Evolutionary conservation across 441 rosid genomes (phyloP), one percentile per base, ranked within the genome.

Genomic region (Populus hybrid): DNA sequence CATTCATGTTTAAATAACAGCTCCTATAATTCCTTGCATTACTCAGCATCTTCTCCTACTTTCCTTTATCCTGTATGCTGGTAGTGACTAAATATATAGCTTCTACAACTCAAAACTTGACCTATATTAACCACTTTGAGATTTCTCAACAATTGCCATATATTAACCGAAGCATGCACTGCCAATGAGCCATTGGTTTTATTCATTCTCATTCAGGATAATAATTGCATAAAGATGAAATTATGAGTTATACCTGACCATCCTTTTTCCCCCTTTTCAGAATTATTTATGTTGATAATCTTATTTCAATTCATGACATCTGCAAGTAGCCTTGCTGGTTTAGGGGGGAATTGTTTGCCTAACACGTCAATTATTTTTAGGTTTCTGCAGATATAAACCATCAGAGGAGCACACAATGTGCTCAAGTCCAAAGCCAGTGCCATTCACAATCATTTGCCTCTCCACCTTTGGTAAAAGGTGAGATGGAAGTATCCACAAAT

Each of bases 341-440:
- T 30, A 54, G 35, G 42, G 35, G 42, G 36, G 36, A 72, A 75
- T 65, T 73, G 69, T 11, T 78, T 82, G 70, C 77, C 89, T 87
- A 85, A 89, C 74, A 18, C 69, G 83, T 81, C 79, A 76, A 88
- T 89, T 82, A 80, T 86, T 85, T 89, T 84, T 92, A 93, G 98
- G 89, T 85, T 74, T 85, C 88, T 83, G 94, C 91, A 90, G 97
- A 93, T 85, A 40, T 85, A 75, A 89, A 83, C 79, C 84, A 81
- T 73, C 87, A 81, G 75, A 83, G 74, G 85, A 85, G 78, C 76
- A 89, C 87, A 71, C 80, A 86, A 68, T 81, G 85, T 80, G 73
- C 65, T 34, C 90, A 83, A 42, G 79, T 75, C 79, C 93, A 86
- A 81, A 81, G 86, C 76, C 97, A 81, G 74, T 78, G 80, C 61